phyloP scores from a whole-genome alignment of 495 filamentous ascomycete genomes.

The Aspergillus sparsus region DNA sequence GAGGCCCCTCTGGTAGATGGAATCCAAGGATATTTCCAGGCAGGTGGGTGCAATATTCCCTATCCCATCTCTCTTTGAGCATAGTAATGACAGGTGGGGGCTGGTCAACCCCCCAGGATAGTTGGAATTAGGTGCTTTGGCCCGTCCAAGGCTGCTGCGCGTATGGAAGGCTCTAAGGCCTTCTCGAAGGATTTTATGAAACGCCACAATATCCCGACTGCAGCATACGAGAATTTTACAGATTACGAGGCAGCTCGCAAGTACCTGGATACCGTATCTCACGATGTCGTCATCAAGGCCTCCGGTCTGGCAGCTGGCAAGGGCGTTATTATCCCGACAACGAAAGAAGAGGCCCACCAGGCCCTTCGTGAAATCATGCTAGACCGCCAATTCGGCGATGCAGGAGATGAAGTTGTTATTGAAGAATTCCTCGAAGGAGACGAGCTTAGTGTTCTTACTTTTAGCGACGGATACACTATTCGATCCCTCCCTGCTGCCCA shows the following conservation, averaged over 20 bases:
- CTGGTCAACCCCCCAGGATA: slow-evolving; percentile 18
- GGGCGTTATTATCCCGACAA: slow-evolving; percentile 82
- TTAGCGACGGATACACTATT: slow-evolving; percentile 87
- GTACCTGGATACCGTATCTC: slow-evolving; percentile 72
- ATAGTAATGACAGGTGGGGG: too few relatives aligned
- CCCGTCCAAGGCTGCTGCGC: slow-evolving; percentile 79
- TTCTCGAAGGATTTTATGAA: slow-evolving; percentile 99
- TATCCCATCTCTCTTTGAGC: too few relatives aligned
- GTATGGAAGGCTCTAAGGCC: slow-evolving; percentile 93
- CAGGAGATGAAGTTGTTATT: slow-evolving; percentile 91
- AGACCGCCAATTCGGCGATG: slow-evolving; percentile 79
- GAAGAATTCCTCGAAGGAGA: slow-evolving; percentile 93
- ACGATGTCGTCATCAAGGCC: slow-evolving; percentile 89
- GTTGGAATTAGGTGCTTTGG: slow-evolving; percentile 83
- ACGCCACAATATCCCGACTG: slow-evolving; percentile 85
- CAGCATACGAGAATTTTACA: slow-evolving; percentile 84
- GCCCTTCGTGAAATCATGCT: slow-evolving; percentile 90
- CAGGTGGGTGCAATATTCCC: slow-evolving; percentile 35
- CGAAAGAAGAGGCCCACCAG: slow-evolving; percentile 76
- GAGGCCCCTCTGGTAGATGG: slow-evolving; percentile 94
- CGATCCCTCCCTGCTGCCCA: slow-evolving; percentile 87
- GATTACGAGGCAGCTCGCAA: slow-evolving; percentile 72
- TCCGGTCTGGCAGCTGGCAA: slow-evolving; percentile 86
- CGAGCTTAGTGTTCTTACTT: slow-evolving; percentile 86
- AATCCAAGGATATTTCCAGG: slow-evolving; percentile 79